A percentile compares a stretch with the other conserved stretches of the same genome.
These are phyloP conservation scores for Kwoniella sp. DNA, from an alignment of 768 basidiomycete species.

Conservation along the genomic window DNA sequence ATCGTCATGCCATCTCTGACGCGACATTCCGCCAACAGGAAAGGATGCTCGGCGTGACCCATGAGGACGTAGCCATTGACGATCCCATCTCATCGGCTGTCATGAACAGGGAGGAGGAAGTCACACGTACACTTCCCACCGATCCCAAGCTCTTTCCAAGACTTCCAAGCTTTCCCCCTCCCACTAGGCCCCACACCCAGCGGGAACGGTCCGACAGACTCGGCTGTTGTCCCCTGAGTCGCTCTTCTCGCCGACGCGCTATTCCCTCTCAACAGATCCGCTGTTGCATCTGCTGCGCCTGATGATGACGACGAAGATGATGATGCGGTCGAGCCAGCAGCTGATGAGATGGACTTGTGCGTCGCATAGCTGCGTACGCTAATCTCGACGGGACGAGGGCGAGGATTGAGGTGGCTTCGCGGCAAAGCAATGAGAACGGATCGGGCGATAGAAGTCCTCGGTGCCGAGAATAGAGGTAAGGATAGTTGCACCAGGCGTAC, in stretches of 20 bases:
- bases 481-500: not conserved
- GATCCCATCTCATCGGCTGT: not conserved
- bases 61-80: too few species aligned
- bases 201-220: constrained; percentile 51
- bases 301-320: not conserved
- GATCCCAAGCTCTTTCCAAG: constrained; percentile 49
- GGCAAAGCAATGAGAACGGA: not conserved
- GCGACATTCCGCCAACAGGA: too few species aligned
- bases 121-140: constrained; percentile 51
- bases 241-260: constrained; percentile 23
- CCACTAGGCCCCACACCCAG: constrained; percentile 53
- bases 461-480: not conserved
- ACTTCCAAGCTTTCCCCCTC: constrained; percentile 48
- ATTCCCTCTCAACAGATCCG: constrained; percentile 27
- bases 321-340: constrained; percentile 4
- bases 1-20: too few species aligned
- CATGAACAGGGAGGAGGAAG: too few species aligned
- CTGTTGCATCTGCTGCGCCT: constrained; percentile 19
- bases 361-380: constrained; percentile 15
- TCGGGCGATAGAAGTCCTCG: not conserved
- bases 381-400: not conserved
- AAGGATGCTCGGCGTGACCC: not conserved
- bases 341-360: constrained; percentile 11
- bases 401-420: not conserved
- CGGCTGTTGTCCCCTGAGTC: constrained; percentile 18